Evolutionary conservation across 768 basidiomycete genomes (phyloP).

Genomic region (Saitozyma podzolica): DNA sequence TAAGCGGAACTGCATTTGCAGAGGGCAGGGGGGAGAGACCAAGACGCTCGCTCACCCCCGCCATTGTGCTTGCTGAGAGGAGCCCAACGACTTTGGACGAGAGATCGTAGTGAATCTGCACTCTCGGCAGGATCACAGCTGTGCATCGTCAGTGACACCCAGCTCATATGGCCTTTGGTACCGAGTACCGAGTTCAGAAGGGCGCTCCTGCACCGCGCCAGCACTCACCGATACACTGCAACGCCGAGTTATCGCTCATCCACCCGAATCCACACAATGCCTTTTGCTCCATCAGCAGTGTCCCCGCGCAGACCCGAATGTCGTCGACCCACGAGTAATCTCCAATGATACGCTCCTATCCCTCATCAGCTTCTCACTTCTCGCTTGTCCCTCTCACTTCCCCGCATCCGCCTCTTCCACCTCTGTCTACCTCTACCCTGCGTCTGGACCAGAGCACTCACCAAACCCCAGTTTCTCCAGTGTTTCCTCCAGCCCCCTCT

Average conservation of each 20-base stretch:
- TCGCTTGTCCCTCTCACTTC: neutral
- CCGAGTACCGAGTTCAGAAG: too few species aligned
- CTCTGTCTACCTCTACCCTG: neutral
- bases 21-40: neutral
- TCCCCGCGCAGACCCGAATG: neutral
- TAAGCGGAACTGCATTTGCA: neutral
- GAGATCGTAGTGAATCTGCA: conserved; percentile 85
- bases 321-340: conserved; percentile 34
- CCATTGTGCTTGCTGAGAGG: conserved; percentile 71
- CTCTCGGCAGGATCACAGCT: conserved; percentile 92
- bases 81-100: conserved; percentile 71
- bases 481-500: conserved; percentile 46
- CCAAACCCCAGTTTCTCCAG: conserved; percentile 49
- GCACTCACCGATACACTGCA: conserved; percentile 42
- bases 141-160: neutral
- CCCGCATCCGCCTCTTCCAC: neutral
- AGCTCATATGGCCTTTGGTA: neutral
- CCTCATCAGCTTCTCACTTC: conserved; percentile 1
- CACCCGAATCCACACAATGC: conserved; percentile 51
- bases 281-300: conserved; percentile 12
- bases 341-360: conserved; percentile 49
- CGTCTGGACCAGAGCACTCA: conserved; percentile 11
- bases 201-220: too few species aligned
- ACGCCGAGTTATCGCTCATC: conserved; percentile 51
- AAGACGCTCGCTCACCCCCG: conserved; percentile 27